Conservation (phyloP, 2,329 filamentous ascomycete genomes). For the Apiospora phragmitis region DNA sequence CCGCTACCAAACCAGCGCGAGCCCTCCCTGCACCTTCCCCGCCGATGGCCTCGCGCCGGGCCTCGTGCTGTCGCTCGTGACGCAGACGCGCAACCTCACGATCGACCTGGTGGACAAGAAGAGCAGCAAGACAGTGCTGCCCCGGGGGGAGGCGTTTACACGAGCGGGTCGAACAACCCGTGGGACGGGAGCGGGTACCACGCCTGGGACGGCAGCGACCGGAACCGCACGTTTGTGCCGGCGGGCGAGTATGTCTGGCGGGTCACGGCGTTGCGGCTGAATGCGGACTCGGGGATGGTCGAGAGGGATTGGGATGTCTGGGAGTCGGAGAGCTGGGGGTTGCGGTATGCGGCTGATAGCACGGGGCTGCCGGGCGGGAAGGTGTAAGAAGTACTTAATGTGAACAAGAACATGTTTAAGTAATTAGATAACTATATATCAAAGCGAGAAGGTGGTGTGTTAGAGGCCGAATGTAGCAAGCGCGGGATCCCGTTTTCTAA, state of each 20-base stretch:
- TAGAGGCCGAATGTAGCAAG: no score
- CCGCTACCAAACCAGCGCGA: not conserved
- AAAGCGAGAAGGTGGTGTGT: no score
- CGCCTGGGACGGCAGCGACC: not conserved
- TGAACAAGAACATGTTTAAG: no score
- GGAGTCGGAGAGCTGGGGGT: conserved; percentile 1
- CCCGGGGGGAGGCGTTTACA: not conserved
- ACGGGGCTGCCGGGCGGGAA: not conserved
- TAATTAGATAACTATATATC: no score
- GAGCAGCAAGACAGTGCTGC: not conserved
- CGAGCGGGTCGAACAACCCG: not conserved
- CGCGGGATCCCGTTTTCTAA: no score
- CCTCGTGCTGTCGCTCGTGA: not conserved
- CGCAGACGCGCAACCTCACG: conserved; percentile 7
- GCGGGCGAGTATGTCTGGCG: not conserved
- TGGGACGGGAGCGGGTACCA: not conserved
- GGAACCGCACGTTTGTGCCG: not conserved
- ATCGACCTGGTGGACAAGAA: not conserved
- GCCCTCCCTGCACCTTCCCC: not conserved
- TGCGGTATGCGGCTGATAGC: conserved; percentile 3
- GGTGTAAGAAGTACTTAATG: no score
- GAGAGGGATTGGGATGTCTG: conserved; percentile 1
- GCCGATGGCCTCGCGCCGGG: not conserved
- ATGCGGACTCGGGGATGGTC: not conserved
- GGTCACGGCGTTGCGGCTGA: not conserved